Evolutionary conservation across 306 rosid species (phyloP).

Genomic region (Citrullus mucosospermus): DNA sequence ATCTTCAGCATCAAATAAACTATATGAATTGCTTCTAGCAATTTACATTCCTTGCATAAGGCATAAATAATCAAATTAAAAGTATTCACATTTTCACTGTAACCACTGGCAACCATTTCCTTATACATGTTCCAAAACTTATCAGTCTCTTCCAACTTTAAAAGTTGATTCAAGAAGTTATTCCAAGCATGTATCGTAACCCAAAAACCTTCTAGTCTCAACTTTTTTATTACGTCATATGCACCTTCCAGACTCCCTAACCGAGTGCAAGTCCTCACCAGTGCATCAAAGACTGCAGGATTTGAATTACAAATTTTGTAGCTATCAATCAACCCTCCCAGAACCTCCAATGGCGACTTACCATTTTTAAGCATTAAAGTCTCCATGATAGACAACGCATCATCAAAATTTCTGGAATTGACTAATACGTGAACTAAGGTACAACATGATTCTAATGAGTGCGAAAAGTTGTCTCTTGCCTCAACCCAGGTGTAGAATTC

Average conservation of each 20-base stretch:
- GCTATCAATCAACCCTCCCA: constrained; percentile 30
- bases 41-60: constrained; percentile 35
- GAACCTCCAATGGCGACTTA: constrained; percentile 21
- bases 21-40: constrained; percentile 30
- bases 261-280: constrained; percentile 43
- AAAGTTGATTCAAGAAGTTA: constrained; percentile 32
- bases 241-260: constrained; percentile 32
- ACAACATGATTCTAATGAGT: constrained; percentile 27
- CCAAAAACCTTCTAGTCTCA: constrained; percentile 19
- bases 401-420: constrained; percentile 28
- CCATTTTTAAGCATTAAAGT: constrained; percentile 24
- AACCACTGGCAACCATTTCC: constrained; percentile 39
- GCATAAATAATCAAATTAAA: constrained; percentile 40
- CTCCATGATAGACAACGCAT: constrained; percentile 30
- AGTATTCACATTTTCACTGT: constrained; percentile 36
- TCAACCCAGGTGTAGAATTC: constrained; percentile 36
- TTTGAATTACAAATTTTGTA: constrained; percentile 22
- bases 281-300: constrained; percentile 35
- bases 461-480: constrained; percentile 12
- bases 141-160: constrained; percentile 28
- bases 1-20: constrained; percentile 38
- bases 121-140: constrained; percentile 39
- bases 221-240: constrained; percentile 29
- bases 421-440: constrained; percentile 42
- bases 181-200: constrained; percentile 56